Evolutionary conservation across 192 early-diverging fungal species (phyloP).

Genomic region (Linderina pennispora): DNA sequence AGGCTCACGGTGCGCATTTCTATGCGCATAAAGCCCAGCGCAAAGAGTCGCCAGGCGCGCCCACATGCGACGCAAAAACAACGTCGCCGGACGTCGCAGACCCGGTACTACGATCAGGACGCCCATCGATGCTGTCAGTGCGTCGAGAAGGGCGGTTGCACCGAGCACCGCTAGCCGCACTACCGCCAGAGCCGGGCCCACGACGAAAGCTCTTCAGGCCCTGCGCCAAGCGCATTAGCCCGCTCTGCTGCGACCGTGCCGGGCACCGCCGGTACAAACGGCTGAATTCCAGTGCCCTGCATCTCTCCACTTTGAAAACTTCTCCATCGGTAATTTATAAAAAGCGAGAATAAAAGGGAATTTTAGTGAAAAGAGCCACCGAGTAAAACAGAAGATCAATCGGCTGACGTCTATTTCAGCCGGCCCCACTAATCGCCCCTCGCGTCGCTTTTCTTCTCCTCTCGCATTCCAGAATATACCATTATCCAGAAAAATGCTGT

Average conservation of each 20-base stretch:
- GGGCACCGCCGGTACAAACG: slow-evolving; percentile 68
- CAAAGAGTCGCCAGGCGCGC: slow-evolving; percentile 55
- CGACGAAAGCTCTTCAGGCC: slow-evolving; percentile 11
- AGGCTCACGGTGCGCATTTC: slow-evolving; percentile 56
- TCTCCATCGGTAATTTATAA: slow-evolving; percentile 61
- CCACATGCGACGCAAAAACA: slow-evolving; percentile 22
- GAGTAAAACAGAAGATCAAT: neutral
- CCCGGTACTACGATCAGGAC: slow-evolving; percentile 18
- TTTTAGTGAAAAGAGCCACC: too few relatives aligned
- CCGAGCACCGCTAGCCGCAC: slow-evolving; percentile 45
- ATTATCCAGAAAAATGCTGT: too few relatives aligned
- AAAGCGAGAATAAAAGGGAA: neutral
- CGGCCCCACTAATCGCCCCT: too few relatives aligned
- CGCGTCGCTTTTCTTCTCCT: too few relatives aligned
- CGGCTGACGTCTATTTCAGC: neutral
- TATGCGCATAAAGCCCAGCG: slow-evolving; percentile 74
- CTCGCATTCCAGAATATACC: neutral
- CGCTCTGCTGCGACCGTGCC: slow-evolving; percentile 23
- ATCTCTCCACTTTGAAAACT: slow-evolving; percentile 85
- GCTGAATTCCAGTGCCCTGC: slow-evolving; percentile 85
- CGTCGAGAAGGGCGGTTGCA: slow-evolving; percentile 40
- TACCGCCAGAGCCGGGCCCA: slow-evolving; percentile 34
- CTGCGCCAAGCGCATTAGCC: slow-evolving; percentile 3
- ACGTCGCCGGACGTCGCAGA: slow-evolving; percentile 10
- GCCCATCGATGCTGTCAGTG: slow-evolving; percentile 15